These are phyloP conservation scores for Triticum aestivum DNA, from an alignment of 176 grass and related monocot genomes.

Conservation along the genomic window IWGSC_CS_RefSeq_v2.1 NC_057813.1:75756021-75756520, in stretches of 20 bases:
- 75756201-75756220: neutral
- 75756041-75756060: too few species aligned
- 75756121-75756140: conserved; percentile 10
- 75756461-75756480: conserved; percentile 97
- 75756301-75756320: neutral
- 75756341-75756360: conserved; percentile 46
- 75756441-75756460: conserved; percentile 98
- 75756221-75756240: neutral
- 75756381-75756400: conserved; percentile 74
- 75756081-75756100: neutral
- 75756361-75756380: conserved; percentile 47
- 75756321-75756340: conserved; percentile 34
- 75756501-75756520: neutral
- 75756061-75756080: neutral
- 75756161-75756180: conserved; percentile 4
- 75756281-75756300: conserved; percentile 41
- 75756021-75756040: too few species aligned
- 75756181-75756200: neutral
- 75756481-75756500: conserved; percentile 49
- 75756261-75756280: conserved; percentile 34
- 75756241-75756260: too few species aligned
- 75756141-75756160: neutral
- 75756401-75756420: conserved; percentile 96
- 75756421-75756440: conserved; percentile 95
- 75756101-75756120: neutral